Conservation (phyloP, 345 rosid genomes). For the Anacardium occidentale region DNA sequence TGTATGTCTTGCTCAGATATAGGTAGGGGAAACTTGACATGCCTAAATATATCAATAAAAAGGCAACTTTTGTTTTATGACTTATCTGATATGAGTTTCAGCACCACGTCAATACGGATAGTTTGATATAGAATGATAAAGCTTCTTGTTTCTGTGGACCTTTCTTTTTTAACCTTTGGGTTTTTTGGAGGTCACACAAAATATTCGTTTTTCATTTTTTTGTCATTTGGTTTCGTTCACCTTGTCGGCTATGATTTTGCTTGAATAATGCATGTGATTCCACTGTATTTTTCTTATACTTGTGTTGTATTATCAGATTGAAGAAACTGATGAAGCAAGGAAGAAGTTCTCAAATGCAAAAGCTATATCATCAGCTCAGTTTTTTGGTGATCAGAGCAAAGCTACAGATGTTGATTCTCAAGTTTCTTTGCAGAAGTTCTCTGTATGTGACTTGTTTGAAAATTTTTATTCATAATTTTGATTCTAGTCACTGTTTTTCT, state of each 20-base stretch:
- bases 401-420: constrained; percentile 64
- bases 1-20: not conserved
- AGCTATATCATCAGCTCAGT: constrained; percentile 96
- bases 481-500: not conserved
- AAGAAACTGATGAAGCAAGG: constrained; percentile 95
- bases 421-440: constrained; percentile 81
- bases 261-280: not conserved
- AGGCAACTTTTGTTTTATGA: not conserved
- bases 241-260: not conserved
- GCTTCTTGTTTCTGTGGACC: not conserved
- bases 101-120: not conserved
- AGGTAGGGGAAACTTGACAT: not conserved
- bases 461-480: not conserved
- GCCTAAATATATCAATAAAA: not conserved
- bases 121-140: not conserved
- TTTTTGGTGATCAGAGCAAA: constrained; percentile 65
- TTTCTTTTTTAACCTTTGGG: not conserved
- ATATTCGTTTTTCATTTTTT: not conserved
- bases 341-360: constrained; percentile 94
- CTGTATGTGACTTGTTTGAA: constrained; percentile 47
- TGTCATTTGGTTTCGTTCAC: not conserved
- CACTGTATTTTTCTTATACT: not conserved
- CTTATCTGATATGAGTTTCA: not conserved
- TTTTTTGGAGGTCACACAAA: not conserved
- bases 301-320: constrained; percentile 47